These are phyloP conservation scores for Stephania japonica DNA, from an alignment of 164 flowering plant species.

Conservation along the genomic window DNA sequence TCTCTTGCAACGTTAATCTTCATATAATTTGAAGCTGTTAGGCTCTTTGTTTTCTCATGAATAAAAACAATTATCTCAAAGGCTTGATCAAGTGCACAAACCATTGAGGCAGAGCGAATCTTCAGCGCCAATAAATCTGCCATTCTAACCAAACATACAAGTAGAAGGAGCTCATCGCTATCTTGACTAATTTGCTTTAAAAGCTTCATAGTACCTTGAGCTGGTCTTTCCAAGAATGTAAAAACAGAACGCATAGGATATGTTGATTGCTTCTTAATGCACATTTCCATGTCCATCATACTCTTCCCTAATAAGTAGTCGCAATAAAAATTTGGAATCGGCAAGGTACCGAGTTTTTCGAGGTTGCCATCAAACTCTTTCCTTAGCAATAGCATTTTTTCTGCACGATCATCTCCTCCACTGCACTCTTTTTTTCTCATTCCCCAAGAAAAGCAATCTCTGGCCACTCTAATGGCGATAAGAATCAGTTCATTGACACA, in stretches of 20 bases:
- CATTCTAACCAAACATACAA: not conserved
- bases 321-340: not conserved
- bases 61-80: conserved; percentile 1
- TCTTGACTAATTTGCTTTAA: not conserved
- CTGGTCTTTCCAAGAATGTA: not conserved
- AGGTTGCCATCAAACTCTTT: not conserved
- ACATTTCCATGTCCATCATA: not conserved
- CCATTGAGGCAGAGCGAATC: not conserved
- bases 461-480: no score
- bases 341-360: no score
- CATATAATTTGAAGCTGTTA: not conserved
- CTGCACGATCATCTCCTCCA: not conserved
- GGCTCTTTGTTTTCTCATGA: not conserved
- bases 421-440: no score
- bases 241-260: not conserved
- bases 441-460: no score
- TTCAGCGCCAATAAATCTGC: not conserved
- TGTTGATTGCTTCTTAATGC: not conserved
- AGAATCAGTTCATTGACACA: no score
- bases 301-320: not conserved
- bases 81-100: not conserved
- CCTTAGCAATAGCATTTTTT: not conserved
- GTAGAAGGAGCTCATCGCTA: not conserved
- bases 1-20: not conserved
- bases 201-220: no score